Percentiles rank a stretch among this genome's conserved stretches.
Conservation (phyloP, 2,329 filamentous ascomycete genomes). For the Ophiosphaerella korrae region DNA sequence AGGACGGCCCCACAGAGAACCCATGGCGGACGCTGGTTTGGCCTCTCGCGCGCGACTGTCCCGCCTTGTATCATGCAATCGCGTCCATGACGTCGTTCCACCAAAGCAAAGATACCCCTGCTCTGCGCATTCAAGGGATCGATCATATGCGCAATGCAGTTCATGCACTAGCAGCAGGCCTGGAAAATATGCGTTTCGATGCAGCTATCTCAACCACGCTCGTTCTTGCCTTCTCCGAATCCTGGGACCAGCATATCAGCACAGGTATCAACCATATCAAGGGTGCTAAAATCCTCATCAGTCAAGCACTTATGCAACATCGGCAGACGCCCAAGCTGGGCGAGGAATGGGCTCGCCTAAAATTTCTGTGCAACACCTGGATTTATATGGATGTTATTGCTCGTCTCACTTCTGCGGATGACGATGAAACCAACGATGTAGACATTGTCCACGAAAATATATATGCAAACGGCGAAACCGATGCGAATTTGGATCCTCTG, state of each 20-base stretch:
- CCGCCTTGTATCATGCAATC: conserved; percentile 70
- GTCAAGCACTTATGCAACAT: conserved; percentile 61
- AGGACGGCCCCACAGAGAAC: conserved; percentile 71
- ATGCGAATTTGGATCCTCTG: conserved; percentile 68
- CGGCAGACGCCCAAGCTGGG: conserved; percentile 49
- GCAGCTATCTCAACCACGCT: conserved; percentile 72
- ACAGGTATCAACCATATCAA: conserved; percentile 73
- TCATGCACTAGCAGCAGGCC: conserved; percentile 61
- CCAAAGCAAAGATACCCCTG: conserved; percentile 62
- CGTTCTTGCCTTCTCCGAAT: conserved; percentile 70
- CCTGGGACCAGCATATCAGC: conserved; percentile 71
- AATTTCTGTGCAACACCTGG: conserved; percentile 73
- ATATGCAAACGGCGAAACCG: conserved; percentile 36
- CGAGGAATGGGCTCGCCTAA: conserved; percentile 56
- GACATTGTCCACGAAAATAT: conserved; percentile 46
- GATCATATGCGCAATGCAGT: conserved; percentile 72
- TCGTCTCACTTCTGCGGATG: conserved; percentile 66
- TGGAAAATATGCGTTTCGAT: conserved; percentile 68
- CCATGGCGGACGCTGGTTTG: conserved; percentile 74
- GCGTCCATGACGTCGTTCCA: conserved; percentile 73
- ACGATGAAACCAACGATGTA: conserved; percentile 62
- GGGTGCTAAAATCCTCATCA: conserved; percentile 68
- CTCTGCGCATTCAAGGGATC: conserved; percentile 66
- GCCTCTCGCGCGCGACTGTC: conserved; percentile 68
- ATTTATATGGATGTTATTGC: conserved; percentile 77